A percentile compares a stretch with the other conserved stretches of the same genome.
These are phyloP conservation scores for Acanthamoeba royreba DNA, from an alignment of 208 protist genomes.

Conservation along the genomic window DNA sequence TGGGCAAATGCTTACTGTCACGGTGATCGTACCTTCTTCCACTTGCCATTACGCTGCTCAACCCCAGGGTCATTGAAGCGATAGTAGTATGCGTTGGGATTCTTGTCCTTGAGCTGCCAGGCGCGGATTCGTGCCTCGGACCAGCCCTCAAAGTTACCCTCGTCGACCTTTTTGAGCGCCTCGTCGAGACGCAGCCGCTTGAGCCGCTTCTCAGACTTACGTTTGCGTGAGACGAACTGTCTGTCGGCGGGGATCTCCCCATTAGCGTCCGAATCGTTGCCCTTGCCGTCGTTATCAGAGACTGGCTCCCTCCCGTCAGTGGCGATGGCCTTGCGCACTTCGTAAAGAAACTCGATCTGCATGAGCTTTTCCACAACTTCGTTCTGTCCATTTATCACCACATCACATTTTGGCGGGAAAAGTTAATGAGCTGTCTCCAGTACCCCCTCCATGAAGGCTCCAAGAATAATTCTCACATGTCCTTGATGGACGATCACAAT, in stretches of 20 bases:
- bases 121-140: conserved; percentile 60
- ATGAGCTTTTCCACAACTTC: conserved; percentile 18
- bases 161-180: conserved; percentile 25
- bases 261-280: background rate
- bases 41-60: conserved; percentile 57
- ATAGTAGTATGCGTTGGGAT: conserved; percentile 79
- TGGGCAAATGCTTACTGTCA: background rate
- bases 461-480: background rate
- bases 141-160: conserved; percentile 59
- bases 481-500: too few relatives aligned
- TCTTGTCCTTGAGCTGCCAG: conserved; percentile 58
- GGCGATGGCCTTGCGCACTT: background rate
- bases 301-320: background rate
- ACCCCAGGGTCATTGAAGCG: conserved; percentile 74
- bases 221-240: conserved; percentile 20
- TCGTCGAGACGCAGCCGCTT: conserved; percentile 48
- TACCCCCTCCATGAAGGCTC: too few relatives aligned
- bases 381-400: background rate
- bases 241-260: background rate
- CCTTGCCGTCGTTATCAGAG: background rate
- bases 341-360: background rate
- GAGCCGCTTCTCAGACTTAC: background rate
- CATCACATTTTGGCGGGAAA: background rate
- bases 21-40: conserved; percentile 50
- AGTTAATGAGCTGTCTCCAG: background rate